Base-by-base conservation (phyloP, 805 yeast species). In the Wickerhamiella galacta region DNA sequence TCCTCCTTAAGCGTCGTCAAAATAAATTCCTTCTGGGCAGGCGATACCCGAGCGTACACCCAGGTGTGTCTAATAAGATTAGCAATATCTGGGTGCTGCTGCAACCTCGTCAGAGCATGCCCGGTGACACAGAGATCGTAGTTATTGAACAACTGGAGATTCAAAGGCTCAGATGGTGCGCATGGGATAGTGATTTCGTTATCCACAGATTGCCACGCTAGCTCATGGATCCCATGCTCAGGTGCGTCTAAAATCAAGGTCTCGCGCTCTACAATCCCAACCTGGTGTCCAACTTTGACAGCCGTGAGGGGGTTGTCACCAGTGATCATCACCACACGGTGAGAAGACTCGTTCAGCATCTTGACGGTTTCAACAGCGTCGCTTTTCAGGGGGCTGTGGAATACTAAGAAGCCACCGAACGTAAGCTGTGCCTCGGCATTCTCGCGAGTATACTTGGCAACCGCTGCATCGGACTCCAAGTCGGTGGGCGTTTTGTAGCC, bases 261-360 rank as follows among this genome's bases (percentile, higher is more conserved):
- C 33, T 77, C 82, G 45, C 82, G 74, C 32, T 77, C 78, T 38
- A 83, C 76, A 49, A 90, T 90, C 14, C 64, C 76, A 38, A 90
- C 96, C 57, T 82, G 93, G 46, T 75, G 74, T 16, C 96, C 96
- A 46, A 90, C 98, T 53, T 87, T 95, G 39, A 90, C 90, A 20
- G 98, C 98, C 44, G 98, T 90, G 51, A 90, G 69, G 25, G 98
- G 95, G 56, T 87, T 90, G 58, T 90, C 98, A 65, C 98, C 98
- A 31, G 98, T 90, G 46, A 90, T 90, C 98, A 90, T 90, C 27
- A 90, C 72, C 53, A 82, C 80, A 53, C 98, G 82, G 56, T 90
- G 98, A 34, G 87, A 72, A 1, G 95, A 83, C 51, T 82, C 93
- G 57, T 82, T 87, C 56, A 90, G 66, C 95, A 83, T 87, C 49